phyloP scores from a whole-genome alignment of 441 rosid genomes.

The Arabidopsis lyrata region DNA sequence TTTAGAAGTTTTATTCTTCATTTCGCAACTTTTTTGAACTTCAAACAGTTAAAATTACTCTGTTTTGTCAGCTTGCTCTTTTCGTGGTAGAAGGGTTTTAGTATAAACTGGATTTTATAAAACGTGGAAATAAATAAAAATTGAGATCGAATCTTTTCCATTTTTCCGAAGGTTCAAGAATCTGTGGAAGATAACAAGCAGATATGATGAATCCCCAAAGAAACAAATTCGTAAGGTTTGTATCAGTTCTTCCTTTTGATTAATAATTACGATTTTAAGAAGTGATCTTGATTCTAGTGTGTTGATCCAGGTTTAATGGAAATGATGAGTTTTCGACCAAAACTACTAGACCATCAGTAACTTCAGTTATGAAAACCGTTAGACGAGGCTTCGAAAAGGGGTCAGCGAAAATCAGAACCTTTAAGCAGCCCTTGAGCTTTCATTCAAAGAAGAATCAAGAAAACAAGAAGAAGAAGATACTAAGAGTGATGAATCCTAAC shows the following conservation, averaged over 20 bases:
- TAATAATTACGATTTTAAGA: not conserved
- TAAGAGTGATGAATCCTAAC: conserved; percentile 60
- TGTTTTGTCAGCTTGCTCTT: not conserved
- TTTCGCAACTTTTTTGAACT: not conserved
- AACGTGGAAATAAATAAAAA: not conserved
- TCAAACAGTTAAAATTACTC: not conserved
- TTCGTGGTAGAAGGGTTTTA: not conserved
- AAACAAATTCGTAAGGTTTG: conserved; percentile 42
- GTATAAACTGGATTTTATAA: not conserved
- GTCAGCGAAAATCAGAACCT: conserved; percentile 55
- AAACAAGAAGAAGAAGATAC: conserved; percentile 32
- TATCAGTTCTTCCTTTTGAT: conserved; percentile 17
- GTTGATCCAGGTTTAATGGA: conserved; percentile 54
- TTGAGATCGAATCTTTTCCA: not conserved
- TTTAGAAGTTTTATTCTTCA: not conserved
- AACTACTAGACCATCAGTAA: conserved; percentile 43
- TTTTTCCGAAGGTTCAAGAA: conserved; percentile 23
- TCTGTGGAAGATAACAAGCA: conserved; percentile 24
- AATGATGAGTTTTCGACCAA: conserved; percentile 33
- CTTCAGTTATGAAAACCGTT: conserved; percentile 45
- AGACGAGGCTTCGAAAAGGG: conserved; percentile 53
- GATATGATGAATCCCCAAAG: conserved; percentile 32
- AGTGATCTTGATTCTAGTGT: conserved; percentile 7
- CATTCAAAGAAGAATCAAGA: conserved; percentile 28
- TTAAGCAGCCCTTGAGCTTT: conserved; percentile 49